These are phyloP conservation scores for Pseudocercospora ulei DNA, from an alignment of 2,329 filamentous ascomycete genomes.

Conservation along the genomic window DNA sequence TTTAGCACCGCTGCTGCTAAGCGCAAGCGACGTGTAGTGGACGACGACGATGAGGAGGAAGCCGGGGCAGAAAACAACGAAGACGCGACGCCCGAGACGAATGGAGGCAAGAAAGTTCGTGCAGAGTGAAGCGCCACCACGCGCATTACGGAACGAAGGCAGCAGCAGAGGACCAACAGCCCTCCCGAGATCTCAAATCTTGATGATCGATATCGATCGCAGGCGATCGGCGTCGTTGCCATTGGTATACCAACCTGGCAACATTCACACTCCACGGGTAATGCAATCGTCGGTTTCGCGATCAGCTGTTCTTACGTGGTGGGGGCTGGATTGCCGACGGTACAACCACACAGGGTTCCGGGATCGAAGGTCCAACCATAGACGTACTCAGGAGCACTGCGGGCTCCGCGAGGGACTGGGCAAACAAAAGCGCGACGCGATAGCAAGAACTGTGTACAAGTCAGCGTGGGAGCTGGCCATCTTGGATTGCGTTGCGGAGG, in stretches of 20 bases:
- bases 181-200: slow-evolving; percentile 2
- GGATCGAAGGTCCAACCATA: slow-evolving; percentile 2
- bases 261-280: neutral
- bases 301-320: neutral
- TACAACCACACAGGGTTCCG: slow-evolving; percentile 2
- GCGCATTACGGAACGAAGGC: slow-evolving; percentile 10
- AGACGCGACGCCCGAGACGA: slow-evolving; percentile 6
- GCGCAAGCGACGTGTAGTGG: slow-evolving; percentile 22
- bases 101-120: slow-evolving; percentile 19
- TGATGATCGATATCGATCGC: neutral
- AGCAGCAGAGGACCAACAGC: slow-evolving; percentile 4
- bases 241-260: neutral
- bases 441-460: too few species aligned
- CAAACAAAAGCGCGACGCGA: too few species aligned
- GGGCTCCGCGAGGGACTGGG: too few species aligned
- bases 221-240: neutral
- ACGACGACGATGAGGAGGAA: slow-evolving; percentile 24
- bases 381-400: too few species aligned
- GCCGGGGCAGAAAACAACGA: slow-evolving; percentile 9
- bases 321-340: neutral
- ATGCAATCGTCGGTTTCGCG: neutral
- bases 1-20: slow-evolving; percentile 12
- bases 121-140: slow-evolving; percentile 10
- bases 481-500: too few species aligned
- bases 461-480: too few species aligned